Evolutionary conservation across 2,329 filamentous ascomycete genomes (phyloP).

Genomic region (Chaetothyriales sp.): DNA sequence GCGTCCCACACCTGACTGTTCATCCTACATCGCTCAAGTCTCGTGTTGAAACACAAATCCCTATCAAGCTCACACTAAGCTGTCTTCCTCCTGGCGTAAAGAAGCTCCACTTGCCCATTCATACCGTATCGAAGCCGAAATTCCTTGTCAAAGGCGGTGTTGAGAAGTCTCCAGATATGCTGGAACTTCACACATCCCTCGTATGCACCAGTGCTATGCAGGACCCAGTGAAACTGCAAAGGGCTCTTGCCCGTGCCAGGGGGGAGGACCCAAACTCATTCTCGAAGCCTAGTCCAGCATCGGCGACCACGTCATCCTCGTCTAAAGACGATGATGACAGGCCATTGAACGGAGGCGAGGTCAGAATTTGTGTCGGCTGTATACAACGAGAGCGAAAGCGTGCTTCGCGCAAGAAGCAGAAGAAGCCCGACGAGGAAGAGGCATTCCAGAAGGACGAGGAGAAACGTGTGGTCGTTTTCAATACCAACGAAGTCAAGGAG

Average conservation of each 20-base stretch:
- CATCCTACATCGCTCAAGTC: slow-evolving; percentile 64
- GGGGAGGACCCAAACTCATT: slow-evolving; percentile 26
- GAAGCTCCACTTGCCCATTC: slow-evolving; percentile 69
- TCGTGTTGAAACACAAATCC: slow-evolving; percentile 91
- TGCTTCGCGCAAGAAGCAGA: slow-evolving; percentile 79
- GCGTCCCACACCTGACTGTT: slow-evolving; percentile 37
- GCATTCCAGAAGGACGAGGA: slow-evolving; percentile 68
- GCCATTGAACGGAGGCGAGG: slow-evolving; percentile 78
- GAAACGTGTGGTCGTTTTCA: slow-evolving; percentile 76
- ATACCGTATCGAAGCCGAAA: slow-evolving; percentile 91
- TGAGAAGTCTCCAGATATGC: slow-evolving; percentile 52
- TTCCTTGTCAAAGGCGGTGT: slow-evolving; percentile 59
- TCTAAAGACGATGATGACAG: slow-evolving; percentile 51
- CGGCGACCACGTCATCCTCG: slow-evolving; percentile 27
- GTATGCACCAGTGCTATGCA: slow-evolving; percentile 90
- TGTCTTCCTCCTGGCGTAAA: slow-evolving; percentile 61
- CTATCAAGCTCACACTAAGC: slow-evolving; percentile 64
- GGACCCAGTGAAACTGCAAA: slow-evolving; percentile 48
- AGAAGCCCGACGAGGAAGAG: slow-evolving; percentile 84
- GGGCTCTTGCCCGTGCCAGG: slow-evolving; percentile 48
- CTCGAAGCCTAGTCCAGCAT: slow-evolving; percentile 25
- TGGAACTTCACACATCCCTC: slow-evolving; percentile 65
- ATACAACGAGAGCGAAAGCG: slow-evolving; percentile 83
- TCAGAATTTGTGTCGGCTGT: slow-evolving; percentile 82
- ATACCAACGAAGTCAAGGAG: slow-evolving; percentile 72